These are phyloP conservation scores for Brasilioporus rufonigricans DNA, from an alignment of 768 basidiomycete genomes.

Conservation along the genomic window DNA sequence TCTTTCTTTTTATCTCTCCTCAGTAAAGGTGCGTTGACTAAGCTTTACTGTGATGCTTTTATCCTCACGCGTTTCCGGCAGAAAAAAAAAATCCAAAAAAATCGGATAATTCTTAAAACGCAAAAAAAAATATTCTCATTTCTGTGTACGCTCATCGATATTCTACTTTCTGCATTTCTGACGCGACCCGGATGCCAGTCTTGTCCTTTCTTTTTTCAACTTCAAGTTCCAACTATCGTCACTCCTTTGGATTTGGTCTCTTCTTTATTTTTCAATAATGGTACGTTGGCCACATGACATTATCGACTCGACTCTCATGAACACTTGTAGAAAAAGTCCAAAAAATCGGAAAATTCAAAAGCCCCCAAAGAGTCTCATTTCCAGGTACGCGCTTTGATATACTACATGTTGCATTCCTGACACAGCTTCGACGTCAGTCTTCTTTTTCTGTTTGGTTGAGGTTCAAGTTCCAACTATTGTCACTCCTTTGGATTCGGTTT, in stretches of 20 bases:
- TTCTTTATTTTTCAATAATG: neutral
- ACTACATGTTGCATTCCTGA: neutral
- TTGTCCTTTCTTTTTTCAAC: neutral
- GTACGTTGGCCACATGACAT: neutral
- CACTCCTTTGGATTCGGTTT: neutral
- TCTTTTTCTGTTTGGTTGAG: neutral
- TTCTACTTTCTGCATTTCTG: neutral
- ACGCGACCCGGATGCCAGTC: neutral
- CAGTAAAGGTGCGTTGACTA: neutral
- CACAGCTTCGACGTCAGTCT: neutral
- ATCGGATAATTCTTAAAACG: neutral
- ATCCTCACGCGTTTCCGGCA: neutral
- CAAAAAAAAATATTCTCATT: neutral
- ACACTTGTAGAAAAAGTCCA: neutral
- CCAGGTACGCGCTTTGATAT: neutral
- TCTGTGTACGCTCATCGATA: no score
- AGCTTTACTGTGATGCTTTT: neutral
- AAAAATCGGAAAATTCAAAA: neutral
- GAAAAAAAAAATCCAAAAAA: neutral
- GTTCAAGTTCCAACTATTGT: neutral
- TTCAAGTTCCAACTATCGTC: neutral
- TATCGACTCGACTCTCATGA: neutral
- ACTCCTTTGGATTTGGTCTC: neutral
- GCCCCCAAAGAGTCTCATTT: neutral
- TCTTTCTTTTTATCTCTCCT: neutral